Evolutionary conservation across 1,284 basidiomycete species (phyloP).

Genomic region (Ustilago lituana): DNA sequence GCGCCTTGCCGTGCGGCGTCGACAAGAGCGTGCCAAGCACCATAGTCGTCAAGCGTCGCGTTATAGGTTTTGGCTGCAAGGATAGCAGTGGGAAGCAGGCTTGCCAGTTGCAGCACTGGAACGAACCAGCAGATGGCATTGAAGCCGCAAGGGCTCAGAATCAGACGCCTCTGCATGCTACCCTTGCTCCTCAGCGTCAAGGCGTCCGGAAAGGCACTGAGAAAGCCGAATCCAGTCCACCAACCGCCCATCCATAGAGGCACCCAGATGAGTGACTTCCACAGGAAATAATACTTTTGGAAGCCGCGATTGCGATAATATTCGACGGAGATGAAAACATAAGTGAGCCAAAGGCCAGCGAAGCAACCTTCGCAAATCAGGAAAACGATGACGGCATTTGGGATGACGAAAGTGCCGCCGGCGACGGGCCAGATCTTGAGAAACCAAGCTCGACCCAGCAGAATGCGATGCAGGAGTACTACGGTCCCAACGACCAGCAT

Average conservation of each 20-base stretch:
- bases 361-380: constrained; percentile 12
- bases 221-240: constrained; percentile 24
- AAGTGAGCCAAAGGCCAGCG: constrained; percentile 12
- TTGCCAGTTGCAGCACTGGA: constrained; percentile 12
- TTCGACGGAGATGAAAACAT: constrained; percentile 9
- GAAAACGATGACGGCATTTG: constrained; percentile 31
- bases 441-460: constrained; percentile 24
- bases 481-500: background rate
- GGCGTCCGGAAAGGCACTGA: constrained; percentile 37
- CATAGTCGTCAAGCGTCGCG: background rate
- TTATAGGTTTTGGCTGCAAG: constrained; percentile 1
- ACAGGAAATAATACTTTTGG: constrained; percentile 13
- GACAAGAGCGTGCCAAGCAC: constrained; percentile 5
- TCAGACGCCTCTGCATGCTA: constrained; percentile 15
- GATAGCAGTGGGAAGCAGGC: constrained; percentile 12
- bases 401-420: constrained; percentile 32
- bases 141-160: constrained; percentile 24
- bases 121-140: constrained; percentile 23
- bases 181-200: constrained; percentile 19
- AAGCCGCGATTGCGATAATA: constrained; percentile 10
- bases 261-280: constrained; percentile 13
- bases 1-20: background rate
- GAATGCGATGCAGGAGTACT: constrained; percentile 22
- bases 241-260: constrained; percentile 31
- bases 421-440: constrained; percentile 31